Evolutionary conservation across 2,329 filamentous ascomycete genomes (phyloP).

Genomic region (Aspergillus texensis): DNA sequence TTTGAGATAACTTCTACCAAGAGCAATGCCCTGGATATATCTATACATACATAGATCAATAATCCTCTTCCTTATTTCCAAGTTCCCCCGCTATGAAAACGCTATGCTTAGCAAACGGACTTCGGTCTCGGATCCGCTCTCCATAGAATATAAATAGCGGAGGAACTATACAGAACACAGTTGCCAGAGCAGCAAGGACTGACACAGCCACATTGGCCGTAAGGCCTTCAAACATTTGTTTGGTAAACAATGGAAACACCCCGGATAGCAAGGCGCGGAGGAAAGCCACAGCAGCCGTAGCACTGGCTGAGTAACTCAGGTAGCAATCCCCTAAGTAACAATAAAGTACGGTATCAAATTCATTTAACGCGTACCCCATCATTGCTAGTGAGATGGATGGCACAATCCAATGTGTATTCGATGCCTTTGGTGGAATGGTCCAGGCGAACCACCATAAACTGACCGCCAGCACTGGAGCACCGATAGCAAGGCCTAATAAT

Average conservation of each 20-base stretch:
- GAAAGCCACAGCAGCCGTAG: conserved; percentile 46
- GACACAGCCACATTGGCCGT: conserved; percentile 45
- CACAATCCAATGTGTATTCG: background rate
- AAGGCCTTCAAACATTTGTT: conserved; percentile 43
- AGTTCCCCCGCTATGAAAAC: conserved; percentile 4
- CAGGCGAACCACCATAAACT: conserved; percentile 52
- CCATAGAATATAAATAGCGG: conserved; percentile 44
- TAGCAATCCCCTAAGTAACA: conserved; percentile 52
- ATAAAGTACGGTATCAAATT: conserved; percentile 46
- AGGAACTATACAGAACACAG: conserved; percentile 43
- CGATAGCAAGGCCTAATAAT: conserved; percentile 48
- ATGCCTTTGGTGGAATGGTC: conserved; percentile 28
- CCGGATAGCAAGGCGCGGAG: conserved; percentile 44
- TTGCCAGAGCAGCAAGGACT: conserved; percentile 46
- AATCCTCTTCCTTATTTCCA: background rate
- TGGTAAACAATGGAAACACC: conserved; percentile 45
- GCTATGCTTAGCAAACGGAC: conserved; percentile 41
- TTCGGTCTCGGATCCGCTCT: conserved; percentile 37
- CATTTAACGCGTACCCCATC: conserved; percentile 53
- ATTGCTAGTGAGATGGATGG: conserved; percentile 40
- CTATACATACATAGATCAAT: background rate
- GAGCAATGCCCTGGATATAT: fast-evolving
- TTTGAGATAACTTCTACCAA: no score
- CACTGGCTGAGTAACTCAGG: conserved; percentile 48
- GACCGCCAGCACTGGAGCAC: conserved; percentile 47